Conservation (phyloP, 176 grass and related monocot species). For the Oryza glumipatula region DNA sequence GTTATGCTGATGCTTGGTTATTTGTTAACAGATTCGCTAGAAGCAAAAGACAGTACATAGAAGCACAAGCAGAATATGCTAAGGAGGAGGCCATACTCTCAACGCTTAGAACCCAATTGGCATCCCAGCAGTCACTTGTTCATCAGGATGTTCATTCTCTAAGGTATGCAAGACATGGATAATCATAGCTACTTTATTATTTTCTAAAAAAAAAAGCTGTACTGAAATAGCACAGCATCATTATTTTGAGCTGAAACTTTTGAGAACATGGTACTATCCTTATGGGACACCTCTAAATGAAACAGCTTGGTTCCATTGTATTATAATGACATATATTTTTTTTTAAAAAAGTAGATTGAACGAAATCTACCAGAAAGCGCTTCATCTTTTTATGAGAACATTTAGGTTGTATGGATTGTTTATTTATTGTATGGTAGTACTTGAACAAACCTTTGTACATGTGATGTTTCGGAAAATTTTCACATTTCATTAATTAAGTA, state of each 20-base stretch:
- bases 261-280: constrained; percentile 23
- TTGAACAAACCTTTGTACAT: constrained; percentile 14
- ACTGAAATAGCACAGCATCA: background rate
- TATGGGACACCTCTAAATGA: background rate
- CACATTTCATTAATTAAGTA: constrained; percentile 1
- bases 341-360: background rate
- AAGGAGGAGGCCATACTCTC: constrained; percentile 48
- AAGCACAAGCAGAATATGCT: constrained; percentile 43
- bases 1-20: constrained; percentile 19
- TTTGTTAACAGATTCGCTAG: constrained; percentile 50
- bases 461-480: background rate
- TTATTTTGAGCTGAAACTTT: constrained; percentile 18
- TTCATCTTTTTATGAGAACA: background rate
- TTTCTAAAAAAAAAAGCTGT: background rate
- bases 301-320: constrained; percentile 16
- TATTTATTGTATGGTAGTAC: background rate
- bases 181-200: background rate
- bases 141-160: constrained; percentile 51
- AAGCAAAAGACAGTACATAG: constrained; percentile 51
- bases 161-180: constrained; percentile 33
- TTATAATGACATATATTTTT: background rate
- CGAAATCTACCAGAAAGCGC: constrained; percentile 3
- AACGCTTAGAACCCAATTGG: constrained; percentile 43
- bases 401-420: constrained; percentile 15
- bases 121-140: constrained; percentile 45